Conservation (phyloP, 768 basidiomycete species). For the Candolleomyces eurysporus region DNA sequence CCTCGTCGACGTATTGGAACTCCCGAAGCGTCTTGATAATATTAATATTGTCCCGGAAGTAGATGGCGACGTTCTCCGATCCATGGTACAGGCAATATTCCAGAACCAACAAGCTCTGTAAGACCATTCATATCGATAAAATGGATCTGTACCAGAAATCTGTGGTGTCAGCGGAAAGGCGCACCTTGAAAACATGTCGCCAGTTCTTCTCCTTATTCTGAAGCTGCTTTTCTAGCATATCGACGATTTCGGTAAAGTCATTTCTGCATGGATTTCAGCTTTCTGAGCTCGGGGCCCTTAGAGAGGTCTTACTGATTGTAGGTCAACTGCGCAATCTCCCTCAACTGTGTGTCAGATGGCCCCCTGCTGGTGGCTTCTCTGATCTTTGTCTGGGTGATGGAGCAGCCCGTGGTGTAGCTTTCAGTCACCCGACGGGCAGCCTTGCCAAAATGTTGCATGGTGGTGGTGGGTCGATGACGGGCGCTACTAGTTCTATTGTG, state of each 20-base stretch:
- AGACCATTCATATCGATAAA: no score
- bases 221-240: constrained; percentile 97
- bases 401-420: constrained; percentile 95
- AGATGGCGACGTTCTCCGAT: constrained; percentile 97
- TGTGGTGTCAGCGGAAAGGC: background rate
- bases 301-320: constrained; percentile 82
- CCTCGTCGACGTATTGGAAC: constrained; percentile 95
- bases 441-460: constrained; percentile 81
- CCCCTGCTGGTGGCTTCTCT: constrained; percentile 98
- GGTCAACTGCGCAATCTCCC: constrained; percentile 94
- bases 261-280: constrained; percentile 43
- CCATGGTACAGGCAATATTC: constrained; percentile 97
- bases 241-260: constrained; percentile 99
- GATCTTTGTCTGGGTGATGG: constrained; percentile 92
- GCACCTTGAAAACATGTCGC: constrained; percentile 54
- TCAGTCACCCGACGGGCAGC: constrained; percentile 85
- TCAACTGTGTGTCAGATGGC: constrained; percentile 97
- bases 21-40: constrained; percentile 98
- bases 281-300: background rate
- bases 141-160: no score
- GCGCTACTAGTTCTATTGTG: no score
- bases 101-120: constrained; percentile 83
- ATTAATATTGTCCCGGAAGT: constrained; percentile 96
- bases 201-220: constrained; percentile 99
- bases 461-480: background rate